Evolutionary conservation across 805 yeast genomes (phyloP), one percentile per base, ranked within the genome.

Genomic region (Saccharomycopsis oosterbeekiorum): DNA sequence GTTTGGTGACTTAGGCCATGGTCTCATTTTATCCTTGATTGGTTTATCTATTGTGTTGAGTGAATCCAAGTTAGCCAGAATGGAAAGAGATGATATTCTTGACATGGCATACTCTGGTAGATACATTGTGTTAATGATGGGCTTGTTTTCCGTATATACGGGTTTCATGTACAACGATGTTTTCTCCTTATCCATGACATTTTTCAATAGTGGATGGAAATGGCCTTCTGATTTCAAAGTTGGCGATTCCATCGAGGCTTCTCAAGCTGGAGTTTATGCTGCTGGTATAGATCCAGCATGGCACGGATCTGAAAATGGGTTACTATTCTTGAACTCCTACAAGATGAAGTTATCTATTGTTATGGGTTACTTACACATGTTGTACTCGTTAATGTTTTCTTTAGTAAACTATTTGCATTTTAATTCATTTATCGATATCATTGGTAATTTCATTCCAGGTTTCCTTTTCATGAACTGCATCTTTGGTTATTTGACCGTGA

Each of bases 1-100:
- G 92, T 86, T 86, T 74, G 92, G 92, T 74, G 92, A 86, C 74
- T 74, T 86, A 65, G 92, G 92, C 11, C 92, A 86, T 69, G 92
- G 92, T n/a, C 73, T 84, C 61, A 75, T 86, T 60, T 74, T 86
- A 68, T 70, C 80, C 37, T 70, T 84, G 65, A 85, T 82, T 21
- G 88, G 88, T 12, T 64, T 77, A 19, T 69, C 74, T 3, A 71
- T 86, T 62, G 86, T 86, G 10, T 68, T 77, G 53, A 81, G 82
- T 63, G 91, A 86, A 70, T 72, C 70, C 59, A 70, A 71, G 47
- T 76, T 85, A 59, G 81, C 76, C 26, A 73, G 74, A 29, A 80
- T 83, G 80, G 82, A 82, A 65, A 79, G 85, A 67, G 91, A 84
- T 69, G 92, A 86, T 72, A 85, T 86, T 36, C 84, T 84, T 66